Evolutionary conservation across 305 asterid species (phyloP), one percentile per base, ranked within the genome.

Genomic region (Rubia peregrina): DNA sequence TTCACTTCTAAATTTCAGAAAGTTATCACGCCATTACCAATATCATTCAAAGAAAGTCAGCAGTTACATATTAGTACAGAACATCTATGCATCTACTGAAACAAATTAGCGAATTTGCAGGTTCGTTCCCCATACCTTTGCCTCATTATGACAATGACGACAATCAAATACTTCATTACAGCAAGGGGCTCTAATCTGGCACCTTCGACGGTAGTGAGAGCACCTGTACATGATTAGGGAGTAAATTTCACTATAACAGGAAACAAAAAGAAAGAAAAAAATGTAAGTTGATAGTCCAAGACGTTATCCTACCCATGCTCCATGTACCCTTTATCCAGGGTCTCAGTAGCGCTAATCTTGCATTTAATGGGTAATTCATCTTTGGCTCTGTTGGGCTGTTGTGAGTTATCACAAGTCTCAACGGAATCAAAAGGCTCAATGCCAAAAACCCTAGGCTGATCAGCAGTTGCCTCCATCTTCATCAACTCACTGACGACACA

Each of bases 81-180:
- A 22, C 63, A 51, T 19, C 12, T 17, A 43, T 19, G n/a, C 13
- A 36, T 53, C 44, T 10, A 69, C 43, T 4, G 22, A 55, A 36
- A 33, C 42, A 67, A 65, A 65, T 30, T 26, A 53, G 12, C 26
- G 22, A 36, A 55, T 42, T 26, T 16, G 22, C 22, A 66, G 59
- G 74, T 65, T 21, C 44, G 74, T 49, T 61, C 33, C 56, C 66
- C 70, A 73, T 76, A 88, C 98, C 89, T 89, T 88, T 67, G 87
- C 89, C 62, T 91, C 96, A 19, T 91, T 89, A 83, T 91, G 98
- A 77, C 98, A 91, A 82, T 91, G 96, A 60, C 93, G 90, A 67
- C 98, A 91, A 76, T 82, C 87, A 74, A 86, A 91, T 73, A 89
- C 71, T 74, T 88, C 96, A 74, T 85, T 75, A 85, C 97, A 89